Evolutionary conservation across 257 asterid genomes (phyloP).

Genomic region (Craterostigma plantagineum): DNA sequence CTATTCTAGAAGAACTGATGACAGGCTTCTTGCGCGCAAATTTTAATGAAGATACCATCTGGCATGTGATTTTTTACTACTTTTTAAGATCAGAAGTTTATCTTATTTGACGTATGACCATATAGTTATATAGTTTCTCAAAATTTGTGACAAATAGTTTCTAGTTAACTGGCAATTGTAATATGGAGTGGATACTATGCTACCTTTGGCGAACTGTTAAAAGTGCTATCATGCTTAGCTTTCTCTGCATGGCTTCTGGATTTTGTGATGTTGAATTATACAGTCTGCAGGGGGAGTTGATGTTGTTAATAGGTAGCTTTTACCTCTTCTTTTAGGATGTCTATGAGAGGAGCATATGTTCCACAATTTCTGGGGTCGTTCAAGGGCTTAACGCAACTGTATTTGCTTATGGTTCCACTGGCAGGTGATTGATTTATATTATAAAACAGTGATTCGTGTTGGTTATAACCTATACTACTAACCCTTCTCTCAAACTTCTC

Average conservation of each 20-base stretch:
- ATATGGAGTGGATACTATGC: too few species aligned
- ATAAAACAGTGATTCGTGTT: too few species aligned
- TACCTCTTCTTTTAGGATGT: conserved; percentile 38
- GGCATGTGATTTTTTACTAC: not conserved
- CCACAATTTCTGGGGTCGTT: conserved; percentile 72
- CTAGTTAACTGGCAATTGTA: too few species aligned
- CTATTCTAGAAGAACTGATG: conserved; percentile 1
- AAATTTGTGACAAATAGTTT: too few species aligned
- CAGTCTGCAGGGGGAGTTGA: too few species aligned
- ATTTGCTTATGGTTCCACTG: conserved; percentile 96
- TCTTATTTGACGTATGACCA: too few species aligned
- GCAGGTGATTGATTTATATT: conserved; percentile 39
- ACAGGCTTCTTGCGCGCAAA: conserved; percentile 2
- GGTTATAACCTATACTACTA: not conserved
- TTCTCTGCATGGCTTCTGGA: not conserved
- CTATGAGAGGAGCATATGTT: conserved; percentile 41
- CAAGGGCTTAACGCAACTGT: conserved; percentile 96
- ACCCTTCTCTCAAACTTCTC: conserved; percentile 7
- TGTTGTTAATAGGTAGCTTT: not conserved
- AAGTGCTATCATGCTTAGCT: too few species aligned
- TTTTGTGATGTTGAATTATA: too few species aligned
- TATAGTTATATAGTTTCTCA: too few species aligned
- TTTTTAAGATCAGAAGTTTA: too few species aligned
- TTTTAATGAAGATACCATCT: conserved; percentile 6
- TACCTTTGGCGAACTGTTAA: too few species aligned